Evolutionary conservation across 1,284 basidiomycete species (phyloP).

Genomic region (Fomitiporia mediterranea): DNA sequence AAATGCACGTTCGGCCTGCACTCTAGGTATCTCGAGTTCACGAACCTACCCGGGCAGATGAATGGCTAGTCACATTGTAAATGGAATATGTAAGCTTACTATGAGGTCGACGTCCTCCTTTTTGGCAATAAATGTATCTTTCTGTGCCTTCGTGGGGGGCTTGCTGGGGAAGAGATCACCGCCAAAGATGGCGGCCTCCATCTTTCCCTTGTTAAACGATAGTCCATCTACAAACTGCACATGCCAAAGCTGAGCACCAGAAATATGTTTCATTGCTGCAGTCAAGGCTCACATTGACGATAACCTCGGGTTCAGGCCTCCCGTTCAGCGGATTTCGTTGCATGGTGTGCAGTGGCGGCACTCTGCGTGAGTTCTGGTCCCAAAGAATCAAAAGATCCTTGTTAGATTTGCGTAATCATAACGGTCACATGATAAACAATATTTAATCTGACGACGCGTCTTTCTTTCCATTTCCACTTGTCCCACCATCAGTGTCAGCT

Average conservation of each 20-base stretch:
- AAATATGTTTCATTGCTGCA: constrained; percentile 24
- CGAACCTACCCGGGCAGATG: constrained; percentile 39
- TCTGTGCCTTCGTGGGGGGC: constrained; percentile 39
- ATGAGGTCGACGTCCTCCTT: constrained; percentile 62
- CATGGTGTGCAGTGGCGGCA: not conserved
- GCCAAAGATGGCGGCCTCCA: constrained; percentile 56
- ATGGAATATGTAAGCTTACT: constrained; percentile 35
- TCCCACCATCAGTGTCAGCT: not conserved
- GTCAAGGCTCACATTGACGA: constrained; percentile 45
- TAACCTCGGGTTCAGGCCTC: constrained; percentile 61
- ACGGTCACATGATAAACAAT: not conserved
- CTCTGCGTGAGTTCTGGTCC: too few species aligned
- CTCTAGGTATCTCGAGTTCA: constrained; percentile 58
- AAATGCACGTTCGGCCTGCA: constrained; percentile 54
- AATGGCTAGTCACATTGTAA: not conserved
- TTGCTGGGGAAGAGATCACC: constrained; percentile 52
- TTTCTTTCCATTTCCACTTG: not conserved
- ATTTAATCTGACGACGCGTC: not conserved
- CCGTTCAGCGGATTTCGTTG: constrained; percentile 36
- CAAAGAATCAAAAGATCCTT: too few species aligned
- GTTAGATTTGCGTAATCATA: too few species aligned
- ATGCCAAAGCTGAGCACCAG: not conserved
- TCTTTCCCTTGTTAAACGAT: constrained; percentile 59
- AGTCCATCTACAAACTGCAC: constrained; percentile 58
- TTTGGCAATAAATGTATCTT: constrained; percentile 37